phyloP scores from a whole-genome alignment of 2,329 filamentous ascomycete species.

The Diaporthe ilicicola region DNA sequence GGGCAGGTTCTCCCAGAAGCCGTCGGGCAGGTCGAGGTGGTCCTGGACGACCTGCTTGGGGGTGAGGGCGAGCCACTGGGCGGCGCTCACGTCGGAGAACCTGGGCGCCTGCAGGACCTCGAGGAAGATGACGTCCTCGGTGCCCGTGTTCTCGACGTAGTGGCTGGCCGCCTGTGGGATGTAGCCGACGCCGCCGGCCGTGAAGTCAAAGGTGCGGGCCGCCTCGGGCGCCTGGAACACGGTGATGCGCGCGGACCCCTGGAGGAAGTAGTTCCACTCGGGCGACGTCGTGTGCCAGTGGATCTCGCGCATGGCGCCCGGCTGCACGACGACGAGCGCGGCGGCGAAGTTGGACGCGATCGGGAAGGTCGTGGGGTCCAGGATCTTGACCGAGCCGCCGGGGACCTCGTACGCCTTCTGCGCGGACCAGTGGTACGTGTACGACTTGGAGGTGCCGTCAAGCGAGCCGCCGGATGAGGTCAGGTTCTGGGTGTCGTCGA shows the following conservation, averaged over 20 bases:
- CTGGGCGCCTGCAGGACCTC: constrained; percentile 63
- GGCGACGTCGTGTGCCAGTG: constrained; percentile 70
- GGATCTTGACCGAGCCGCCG: constrained; percentile 66
- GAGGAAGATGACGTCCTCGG: constrained; percentile 65
- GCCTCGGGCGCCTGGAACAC: constrained; percentile 60
- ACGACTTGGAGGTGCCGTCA: constrained; percentile 45
- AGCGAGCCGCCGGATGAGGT: constrained; percentile 55
- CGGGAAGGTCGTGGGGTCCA: constrained; percentile 66
- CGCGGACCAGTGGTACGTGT: constrained; percentile 61
- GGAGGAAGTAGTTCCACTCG: constrained; percentile 69
- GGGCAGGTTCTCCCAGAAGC: constrained; percentile 47
- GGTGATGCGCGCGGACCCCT: constrained; percentile 64
- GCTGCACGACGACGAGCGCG: constrained; percentile 64
- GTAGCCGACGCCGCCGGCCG: constrained; percentile 67
- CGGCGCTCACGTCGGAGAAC: constrained; percentile 63
- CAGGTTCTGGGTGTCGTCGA: constrained; percentile 54
- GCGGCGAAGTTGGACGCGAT: constrained; percentile 63
- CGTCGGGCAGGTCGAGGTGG: constrained; percentile 54
- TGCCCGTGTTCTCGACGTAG: constrained; percentile 69
- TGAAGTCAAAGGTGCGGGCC: constrained; percentile 66
- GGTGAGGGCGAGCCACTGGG: constrained; percentile 67
- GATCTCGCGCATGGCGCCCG: constrained; percentile 71
- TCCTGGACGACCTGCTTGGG: constrained; percentile 67
- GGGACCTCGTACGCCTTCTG: constrained; percentile 60
- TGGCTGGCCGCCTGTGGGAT: constrained; percentile 63